These are phyloP conservation scores for Solanum medicagineum DNA, from an alignment of 257 asterid species.

Conservation along the genomic window DNA sequence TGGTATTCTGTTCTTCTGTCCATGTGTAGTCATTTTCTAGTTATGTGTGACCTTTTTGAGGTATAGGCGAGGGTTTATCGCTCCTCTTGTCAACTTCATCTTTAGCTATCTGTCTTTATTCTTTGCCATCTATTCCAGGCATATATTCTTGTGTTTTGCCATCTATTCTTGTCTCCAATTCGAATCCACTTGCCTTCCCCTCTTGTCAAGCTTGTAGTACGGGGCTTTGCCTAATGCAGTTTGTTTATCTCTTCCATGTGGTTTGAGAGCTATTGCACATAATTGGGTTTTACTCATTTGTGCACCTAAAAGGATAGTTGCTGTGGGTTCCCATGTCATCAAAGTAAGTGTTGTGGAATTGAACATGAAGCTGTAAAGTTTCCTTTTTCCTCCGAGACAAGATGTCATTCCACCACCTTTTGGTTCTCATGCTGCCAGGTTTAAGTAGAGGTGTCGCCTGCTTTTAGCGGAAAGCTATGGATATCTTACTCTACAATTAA, in stretches of 20 bases:
- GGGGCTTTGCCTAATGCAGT: neutral
- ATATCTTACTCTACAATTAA: neutral
- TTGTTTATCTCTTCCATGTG: too few species aligned
- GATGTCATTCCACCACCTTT: neutral
- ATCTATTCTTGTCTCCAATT: too few species aligned
- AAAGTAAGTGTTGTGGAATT: neutral
- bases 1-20: neutral
- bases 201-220: neutral
- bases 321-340: neutral
- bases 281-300: neutral
- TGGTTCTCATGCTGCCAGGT: neutral
- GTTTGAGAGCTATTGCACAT: neutral
- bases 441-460: neutral
- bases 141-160: neutral
- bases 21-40: neutral
- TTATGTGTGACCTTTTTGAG: neutral
- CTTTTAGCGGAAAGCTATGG: neutral
- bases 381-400: neutral
- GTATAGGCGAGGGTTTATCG: neutral
- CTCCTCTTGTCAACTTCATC: neutral
- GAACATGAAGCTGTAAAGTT: neutral
- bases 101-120: neutral
- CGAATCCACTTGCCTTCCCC: neutral
- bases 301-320: neutral
- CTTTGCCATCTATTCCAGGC: neutral